Base-by-base conservation (phyloP, 2,329 filamentous ascomycete species). In the Camptophora hylomeconis region DNA sequence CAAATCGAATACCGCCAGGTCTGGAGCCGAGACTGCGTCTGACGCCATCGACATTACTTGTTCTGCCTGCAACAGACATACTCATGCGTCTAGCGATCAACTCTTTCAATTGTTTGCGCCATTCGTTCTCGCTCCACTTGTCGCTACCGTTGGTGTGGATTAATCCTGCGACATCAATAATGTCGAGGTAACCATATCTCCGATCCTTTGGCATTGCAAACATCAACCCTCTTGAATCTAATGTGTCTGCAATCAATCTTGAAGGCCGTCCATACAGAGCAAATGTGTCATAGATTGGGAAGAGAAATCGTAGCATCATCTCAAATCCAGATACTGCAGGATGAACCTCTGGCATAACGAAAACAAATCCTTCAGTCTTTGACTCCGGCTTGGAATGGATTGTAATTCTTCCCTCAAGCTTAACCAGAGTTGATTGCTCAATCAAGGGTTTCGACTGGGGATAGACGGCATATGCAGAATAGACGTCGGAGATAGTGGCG, bases 311-410 rank as follows among this genome's bases (percentile, higher is more conserved):
- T 18, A 98, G 64, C 66, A 98, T 78, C 66, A 92, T 94, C 53
- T 95, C 89, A 44, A 95, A 93, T 0, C 89, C 89, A 31, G 74
- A 80, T 8, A 98, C 80, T 11, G 83, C 86, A n/a, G 87, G 78
- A 46, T 82, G 83, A 2, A 79, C 72, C 53, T 98, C 89, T 3
- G 89, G 89, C 86, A 98, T 94, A 42, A 95, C 76, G 48, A 98
- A 98, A 4, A 98, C 82, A 45, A 94, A 94, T 0, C 89, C 89
- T 51, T 98, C 89, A 0, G 79, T 80, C 2, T 74, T 73, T 0
- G 78, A 76, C 14, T 82, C 74, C 6, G 80, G 75, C 8, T 75
- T 70, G 1, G 78, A 77, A 55, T 94, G 84, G 20, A 94, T 81
- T 0, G 80, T 84, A 36, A 98, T 83, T 38, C 74, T 73, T 7